A percentile compares a stretch with the other conserved stretches of the same genome.
These are phyloP conservation scores for Vigna radiata DNA, from an alignment of 306 rosid genomes.

Conservation along the genomic window DNA sequence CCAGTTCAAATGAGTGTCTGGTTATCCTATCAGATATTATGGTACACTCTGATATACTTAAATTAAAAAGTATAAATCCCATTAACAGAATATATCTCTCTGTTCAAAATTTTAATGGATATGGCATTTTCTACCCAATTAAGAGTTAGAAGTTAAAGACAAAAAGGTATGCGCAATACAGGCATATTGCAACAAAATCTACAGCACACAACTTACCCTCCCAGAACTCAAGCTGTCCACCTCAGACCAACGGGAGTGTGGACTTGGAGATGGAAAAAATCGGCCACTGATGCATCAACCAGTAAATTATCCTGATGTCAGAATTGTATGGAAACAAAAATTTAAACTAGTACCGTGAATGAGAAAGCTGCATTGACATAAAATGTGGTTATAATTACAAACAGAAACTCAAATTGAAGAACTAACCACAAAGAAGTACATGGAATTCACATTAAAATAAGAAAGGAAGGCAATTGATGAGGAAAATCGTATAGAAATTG, in stretches of 20 bases:
- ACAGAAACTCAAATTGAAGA: slow-evolving; percentile 36
- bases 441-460: slow-evolving; percentile 31
- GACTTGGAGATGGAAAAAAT: slow-evolving; percentile 78
- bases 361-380: slow-evolving; percentile 50
- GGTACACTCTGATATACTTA: slow-evolving; percentile 25
- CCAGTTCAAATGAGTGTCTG: slow-evolving; percentile 25
- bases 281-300: slow-evolving; percentile 98
- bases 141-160: slow-evolving; percentile 17
- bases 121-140: neutral
- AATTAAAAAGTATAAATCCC: slow-evolving; percentile 23
- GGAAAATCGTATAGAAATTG: neutral
- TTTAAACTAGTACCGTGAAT: slow-evolving; percentile 60
- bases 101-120: slow-evolving; percentile 27
- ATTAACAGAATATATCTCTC: slow-evolving; percentile 31
- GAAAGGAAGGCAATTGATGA: slow-evolving; percentile 22
- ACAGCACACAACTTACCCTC: slow-evolving; percentile 63
- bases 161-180: slow-evolving; percentile 25
- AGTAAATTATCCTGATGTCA: slow-evolving; percentile 89
- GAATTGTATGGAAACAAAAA: slow-evolving; percentile 70
- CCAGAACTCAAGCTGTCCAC: slow-evolving; percentile 85
- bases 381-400: slow-evolving; percentile 43
- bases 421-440: slow-evolving; percentile 26
- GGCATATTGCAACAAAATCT: slow-evolving; percentile 26
- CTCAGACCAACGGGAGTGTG: slow-evolving; percentile 77
- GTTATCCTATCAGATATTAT: slow-evolving; percentile 24